Evolutionary conservation across 306 rosid genomes (phyloP), one percentile per base, ranked within the genome.

Genomic region (Medicago arabica): DNA sequence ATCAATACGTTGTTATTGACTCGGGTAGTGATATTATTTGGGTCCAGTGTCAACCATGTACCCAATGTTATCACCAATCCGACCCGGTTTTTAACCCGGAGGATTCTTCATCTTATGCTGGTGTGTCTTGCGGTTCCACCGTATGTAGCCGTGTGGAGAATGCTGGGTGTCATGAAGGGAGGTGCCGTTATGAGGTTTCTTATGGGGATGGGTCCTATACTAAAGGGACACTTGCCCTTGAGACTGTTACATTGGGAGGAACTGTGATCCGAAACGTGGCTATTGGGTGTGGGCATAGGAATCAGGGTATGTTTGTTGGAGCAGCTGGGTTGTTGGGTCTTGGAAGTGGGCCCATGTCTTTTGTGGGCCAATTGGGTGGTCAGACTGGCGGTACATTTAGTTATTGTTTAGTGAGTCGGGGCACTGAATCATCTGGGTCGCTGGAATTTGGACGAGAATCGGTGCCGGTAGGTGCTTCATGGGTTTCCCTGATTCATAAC

Each of bases 201-300:
- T 95, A 95, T 47, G 97, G 97, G 2, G 99, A 95, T 23, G 99
- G 99, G 23, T 95, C 99, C 71, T 95, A 85, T 72, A 95, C 99
- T 4, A 84, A 88, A 46, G 99, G 99, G 43, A 89, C 97, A 7
- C 97, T 95, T 6, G 97, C 97, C 58, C 85, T 95, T 1, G 99
- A 95, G 23, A 90, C 99, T 0, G 78, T 95, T 7, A 90, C 99
- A 0, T 53, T 95, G 57, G 99, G 97, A 12, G 78, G 83, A 44
- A 86, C 92, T 12, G 34, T 85, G 61, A 87, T 95, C 83, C 85
- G 84, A 6, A 79, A 86, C 31, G 86, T 92, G 8, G 99, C 97
- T 9, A 95, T 95, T 76, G 99, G 99, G 18, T 95, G 99, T 62
- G 99, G 99, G 41, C 99, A 95, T 69, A 75, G 80, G 70, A 95